Evolutionary conservation across 306 rosid genomes (phyloP).

Genomic region (Vigna reflexopilosa): DNA sequence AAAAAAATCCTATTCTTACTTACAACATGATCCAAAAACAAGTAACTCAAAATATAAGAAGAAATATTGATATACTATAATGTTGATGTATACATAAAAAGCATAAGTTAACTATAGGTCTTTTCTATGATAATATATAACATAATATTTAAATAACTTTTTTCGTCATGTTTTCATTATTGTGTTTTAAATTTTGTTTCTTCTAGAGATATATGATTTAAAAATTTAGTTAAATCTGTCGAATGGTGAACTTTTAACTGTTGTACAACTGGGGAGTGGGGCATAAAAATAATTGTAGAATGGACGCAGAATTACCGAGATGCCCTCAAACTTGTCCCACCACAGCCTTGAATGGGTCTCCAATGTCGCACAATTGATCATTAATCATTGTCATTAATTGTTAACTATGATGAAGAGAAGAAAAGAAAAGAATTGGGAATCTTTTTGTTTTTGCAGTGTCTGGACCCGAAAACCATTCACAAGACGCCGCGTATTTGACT

Average conservation of each 20-base stretch:
- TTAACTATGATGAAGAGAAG: neutral
- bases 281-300: neutral
- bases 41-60: too few relatives aligned
- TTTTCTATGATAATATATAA: too few relatives aligned
- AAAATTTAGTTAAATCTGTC: neutral
- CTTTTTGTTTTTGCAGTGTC: conserved; percentile 9
- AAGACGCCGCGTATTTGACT: conserved; percentile 57
- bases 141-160: too few relatives aligned
- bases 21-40: too few relatives aligned
- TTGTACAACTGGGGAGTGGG: neutral
- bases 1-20: too few relatives aligned
- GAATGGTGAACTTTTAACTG: neutral
- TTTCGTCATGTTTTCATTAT: too few relatives aligned
- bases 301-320: conserved; percentile 23
- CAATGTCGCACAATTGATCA: neutral
- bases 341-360: neutral
- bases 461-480: conserved; percentile 42
- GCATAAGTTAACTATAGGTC: too few relatives aligned
- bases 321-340: conserved; percentile 29
- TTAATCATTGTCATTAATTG: too few relatives aligned
- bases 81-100: too few relatives aligned
- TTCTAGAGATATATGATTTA: too few relatives aligned
- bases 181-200: too few relatives aligned
- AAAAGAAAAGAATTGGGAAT: neutral
- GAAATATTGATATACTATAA: too few relatives aligned